Conservation (phyloP, 176 grass and related monocot species). For the Phragmites australis region DNA sequence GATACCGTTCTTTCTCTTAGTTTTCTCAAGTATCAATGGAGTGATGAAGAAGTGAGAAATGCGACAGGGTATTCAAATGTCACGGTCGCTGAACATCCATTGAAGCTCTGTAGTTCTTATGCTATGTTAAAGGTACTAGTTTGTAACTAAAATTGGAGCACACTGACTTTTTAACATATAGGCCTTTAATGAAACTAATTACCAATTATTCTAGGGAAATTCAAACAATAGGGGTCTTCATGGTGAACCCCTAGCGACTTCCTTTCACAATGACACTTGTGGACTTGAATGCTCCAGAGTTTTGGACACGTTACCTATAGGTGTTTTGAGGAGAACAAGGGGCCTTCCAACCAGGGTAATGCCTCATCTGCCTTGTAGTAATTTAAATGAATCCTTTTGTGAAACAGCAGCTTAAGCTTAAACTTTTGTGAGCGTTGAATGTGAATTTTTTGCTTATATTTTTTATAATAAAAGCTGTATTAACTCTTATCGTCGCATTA, state of each 20-base stretch:
- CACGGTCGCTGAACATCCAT: conserved; percentile 61
- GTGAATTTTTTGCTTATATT: neutral
- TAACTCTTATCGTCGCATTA: no score
- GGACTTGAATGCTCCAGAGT: conserved; percentile 78
- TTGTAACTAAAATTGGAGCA: conserved; percentile 27
- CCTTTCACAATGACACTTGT: conserved; percentile 74
- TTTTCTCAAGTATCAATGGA: conserved; percentile 57
- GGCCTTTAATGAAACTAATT: conserved; percentile 21
- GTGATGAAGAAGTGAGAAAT: conserved; percentile 61
- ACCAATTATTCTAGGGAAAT: conserved; percentile 55
- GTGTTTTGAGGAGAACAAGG: conserved; percentile 56
- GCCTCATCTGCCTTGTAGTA: neutral
- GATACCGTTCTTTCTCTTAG: conserved; percentile 29
- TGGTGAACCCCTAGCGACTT: conserved; percentile 77
- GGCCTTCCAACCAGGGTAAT: conserved; percentile 81
- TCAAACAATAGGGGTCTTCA: conserved; percentile 67
- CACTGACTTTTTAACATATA: neutral
- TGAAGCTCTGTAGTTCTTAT: conserved; percentile 77
- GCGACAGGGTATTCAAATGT: conserved; percentile 57
- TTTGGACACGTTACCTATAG: conserved; percentile 64
- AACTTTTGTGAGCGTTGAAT: conserved; percentile 5
- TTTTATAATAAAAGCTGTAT: no score
- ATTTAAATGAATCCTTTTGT: neutral
- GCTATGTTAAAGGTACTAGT: conserved; percentile 62
- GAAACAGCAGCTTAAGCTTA: neutral